phyloP scores from a whole-genome alignment of 371 early-diverging fungal genomes.

The Mucor racemosus region DNA sequence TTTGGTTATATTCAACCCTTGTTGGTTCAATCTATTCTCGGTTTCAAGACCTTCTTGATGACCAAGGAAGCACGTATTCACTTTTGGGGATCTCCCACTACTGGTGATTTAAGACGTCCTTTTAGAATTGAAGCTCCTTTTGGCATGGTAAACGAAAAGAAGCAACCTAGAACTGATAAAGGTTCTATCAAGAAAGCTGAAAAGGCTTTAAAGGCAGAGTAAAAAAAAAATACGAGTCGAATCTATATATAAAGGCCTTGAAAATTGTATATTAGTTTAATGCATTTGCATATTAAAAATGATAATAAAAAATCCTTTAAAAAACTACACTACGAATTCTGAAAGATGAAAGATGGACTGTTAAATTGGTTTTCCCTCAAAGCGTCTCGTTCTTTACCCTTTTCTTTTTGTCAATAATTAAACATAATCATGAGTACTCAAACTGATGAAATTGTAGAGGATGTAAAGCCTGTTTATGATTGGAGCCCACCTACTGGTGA shows the following conservation, averaged over 20 bases:
- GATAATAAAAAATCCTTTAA: neutral
- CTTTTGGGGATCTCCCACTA: slow-evolving; percentile 66
- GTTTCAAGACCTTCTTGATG: no score
- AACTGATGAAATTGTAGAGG: no score
- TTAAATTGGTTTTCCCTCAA: neutral
- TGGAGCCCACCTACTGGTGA: no score
- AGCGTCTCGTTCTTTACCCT: no score
- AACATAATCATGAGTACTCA: no score
- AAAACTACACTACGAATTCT: no score
- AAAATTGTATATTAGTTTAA: neutral
- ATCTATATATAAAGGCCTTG: neutral
- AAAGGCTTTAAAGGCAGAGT: slow-evolving; percentile 52
- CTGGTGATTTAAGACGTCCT: slow-evolving; percentile 79
- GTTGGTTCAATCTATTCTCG: no score
- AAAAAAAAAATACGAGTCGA: neutral
- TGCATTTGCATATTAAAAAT: neutral
- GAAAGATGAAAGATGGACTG: neutral
- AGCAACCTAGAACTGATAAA: slow-evolving; percentile 50
- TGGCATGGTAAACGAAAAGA: slow-evolving; percentile 41
- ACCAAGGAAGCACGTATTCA: slow-evolving; percentile 73
- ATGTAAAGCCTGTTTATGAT: no score
- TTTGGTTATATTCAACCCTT: slow-evolving; percentile 85
- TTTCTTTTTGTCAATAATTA: no score
- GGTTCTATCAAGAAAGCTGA: slow-evolving; percentile 57
- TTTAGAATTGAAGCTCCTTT: slow-evolving; percentile 76